Base-by-base conservation (phyloP, 192 early-diverging fungal genomes). In the Backusella morwellensis region DNA sequence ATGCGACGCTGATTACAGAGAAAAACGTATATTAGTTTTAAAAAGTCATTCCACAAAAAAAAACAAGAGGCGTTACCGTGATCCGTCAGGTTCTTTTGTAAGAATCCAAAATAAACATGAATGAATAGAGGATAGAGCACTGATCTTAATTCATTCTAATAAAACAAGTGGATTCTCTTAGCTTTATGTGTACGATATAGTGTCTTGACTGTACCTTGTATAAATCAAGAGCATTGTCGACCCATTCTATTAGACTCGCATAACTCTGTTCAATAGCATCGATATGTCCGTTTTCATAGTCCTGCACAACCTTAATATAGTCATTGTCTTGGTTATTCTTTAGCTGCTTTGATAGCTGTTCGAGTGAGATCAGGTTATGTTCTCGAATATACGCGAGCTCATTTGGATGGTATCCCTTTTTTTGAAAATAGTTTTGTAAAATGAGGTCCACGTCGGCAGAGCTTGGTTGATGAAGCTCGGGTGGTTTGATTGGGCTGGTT, bases 81-180 rank as follows among this genome's bases (percentile, higher is more conserved):
- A 47, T 84, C 84, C 8, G 75, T 67, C 12, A 85, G 56, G 35
- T 83, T 85, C 73, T 90, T 88, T 19, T 66, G 77, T 7, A 97
- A 86, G 68, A 98, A 85, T 75, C 96, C 94, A 69, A 99, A 81
- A 84, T 95, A 99, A 42, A 90, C 84, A 81, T 97, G 92, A 9
- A 95, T 93, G 81, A 97, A 99, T 4, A 97, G 77, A n/a, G 97
- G 97, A 81, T 90, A 98, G 15, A 97, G 84, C 1, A 94, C 87
- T 14, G 89, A 83, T 47, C 88, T 86, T 34, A 98, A 85, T 86
- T 98, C 96, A 66, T 91, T 83, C 91, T 96, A 73, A 29, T 34
- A 52, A 59, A 69, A 38, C 21, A 69, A 40, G 17, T 69, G 35
- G n/a, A 5, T 14, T 15, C 12, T 29, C 26, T 29, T 63, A 12